phyloP scores from a whole-genome alignment of 768 basidiomycete genomes.

The Auricularia sp. region DNA sequence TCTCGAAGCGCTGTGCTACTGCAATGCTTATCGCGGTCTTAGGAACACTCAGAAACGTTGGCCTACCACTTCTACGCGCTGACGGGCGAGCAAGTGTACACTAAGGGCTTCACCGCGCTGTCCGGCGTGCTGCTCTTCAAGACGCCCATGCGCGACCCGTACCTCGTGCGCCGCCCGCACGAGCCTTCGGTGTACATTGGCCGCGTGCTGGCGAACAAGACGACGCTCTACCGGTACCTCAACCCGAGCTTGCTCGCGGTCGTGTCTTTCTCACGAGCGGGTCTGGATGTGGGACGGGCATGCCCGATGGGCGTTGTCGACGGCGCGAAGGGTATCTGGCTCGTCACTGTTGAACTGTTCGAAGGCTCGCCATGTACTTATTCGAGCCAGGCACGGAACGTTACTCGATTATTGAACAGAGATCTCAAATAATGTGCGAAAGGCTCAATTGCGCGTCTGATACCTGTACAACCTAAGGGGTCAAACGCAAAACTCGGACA shows the following conservation, averaged over 20 bases:
- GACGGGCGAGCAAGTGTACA: constrained; percentile 52
- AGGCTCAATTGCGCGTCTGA: too few relatives aligned
- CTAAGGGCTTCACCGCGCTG: constrained; percentile 55
- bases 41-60: constrained; percentile 62
- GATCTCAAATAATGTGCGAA: too few relatives aligned
- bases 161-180: constrained; percentile 30
- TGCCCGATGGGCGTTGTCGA: constrained; percentile 75
- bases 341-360: too few relatives aligned
- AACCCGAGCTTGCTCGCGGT: constrained; percentile 70
- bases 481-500: too few relatives aligned
- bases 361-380: too few relatives aligned
- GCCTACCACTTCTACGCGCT: constrained; percentile 68
- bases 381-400: too few relatives aligned
- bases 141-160: constrained; percentile 37
- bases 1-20: not conserved
- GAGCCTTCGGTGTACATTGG: constrained; percentile 68
- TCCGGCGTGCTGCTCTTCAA: constrained; percentile 38
- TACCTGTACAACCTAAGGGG: too few relatives aligned
- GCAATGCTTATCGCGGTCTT: constrained; percentile 2
- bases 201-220: constrained; percentile 76
- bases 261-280: constrained; percentile 36
- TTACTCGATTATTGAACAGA: too few relatives aligned
- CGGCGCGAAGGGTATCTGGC: constrained; percentile 51
- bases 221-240: constrained; percentile 89
- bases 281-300: constrained; percentile 13